phyloP scores from a whole-genome alignment of 2,329 filamentous ascomycete species.

The Aspergillus melleus region DNA sequence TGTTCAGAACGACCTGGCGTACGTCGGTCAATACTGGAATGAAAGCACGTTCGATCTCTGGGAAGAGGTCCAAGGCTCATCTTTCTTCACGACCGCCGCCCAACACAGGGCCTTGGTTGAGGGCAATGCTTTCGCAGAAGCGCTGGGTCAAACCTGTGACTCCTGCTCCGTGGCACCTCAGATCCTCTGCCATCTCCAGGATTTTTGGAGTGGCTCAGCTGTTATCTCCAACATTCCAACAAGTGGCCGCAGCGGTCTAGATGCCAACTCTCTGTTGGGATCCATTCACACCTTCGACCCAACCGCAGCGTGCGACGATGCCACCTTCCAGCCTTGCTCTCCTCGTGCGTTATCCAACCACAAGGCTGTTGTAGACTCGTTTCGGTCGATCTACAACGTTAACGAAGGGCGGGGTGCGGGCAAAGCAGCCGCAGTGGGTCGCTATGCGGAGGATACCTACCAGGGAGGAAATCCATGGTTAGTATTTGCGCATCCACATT shows the following conservation, averaged over 20 bases:
- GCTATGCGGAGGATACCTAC: constrained; percentile 70
- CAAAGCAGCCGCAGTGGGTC: constrained; percentile 48
- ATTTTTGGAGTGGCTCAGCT: constrained; percentile 67
- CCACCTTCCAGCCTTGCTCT: constrained; percentile 75
- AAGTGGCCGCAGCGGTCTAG: constrained; percentile 65
- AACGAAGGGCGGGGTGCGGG: constrained; percentile 25
- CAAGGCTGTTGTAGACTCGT: constrained; percentile 71
- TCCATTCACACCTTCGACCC: constrained; percentile 41
- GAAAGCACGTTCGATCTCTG: constrained; percentile 68
- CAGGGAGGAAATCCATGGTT: constrained; percentile 78
- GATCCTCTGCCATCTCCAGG: constrained; percentile 69
- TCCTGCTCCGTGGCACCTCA: constrained; percentile 66
- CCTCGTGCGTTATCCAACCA: constrained; percentile 68
- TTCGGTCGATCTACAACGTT: constrained; percentile 67
- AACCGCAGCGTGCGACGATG: constrained; percentile 25
- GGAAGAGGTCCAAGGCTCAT: constrained; percentile 74
- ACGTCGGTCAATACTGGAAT: constrained; percentile 56
- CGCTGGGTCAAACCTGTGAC: constrained; percentile 59
- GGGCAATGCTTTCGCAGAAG: constrained; percentile 64
- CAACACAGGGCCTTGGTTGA: constrained; percentile 62
- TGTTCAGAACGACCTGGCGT: constrained; percentile 70
- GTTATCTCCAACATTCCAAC: constrained; percentile 64
- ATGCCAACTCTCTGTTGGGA: constrained; percentile 64
- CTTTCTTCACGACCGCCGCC: constrained; percentile 72
- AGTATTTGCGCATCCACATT: constrained; percentile 44